Conservation (phyloP, 2,329 filamentous ascomycete species). For the Botrytis hyacinthi region DNA sequence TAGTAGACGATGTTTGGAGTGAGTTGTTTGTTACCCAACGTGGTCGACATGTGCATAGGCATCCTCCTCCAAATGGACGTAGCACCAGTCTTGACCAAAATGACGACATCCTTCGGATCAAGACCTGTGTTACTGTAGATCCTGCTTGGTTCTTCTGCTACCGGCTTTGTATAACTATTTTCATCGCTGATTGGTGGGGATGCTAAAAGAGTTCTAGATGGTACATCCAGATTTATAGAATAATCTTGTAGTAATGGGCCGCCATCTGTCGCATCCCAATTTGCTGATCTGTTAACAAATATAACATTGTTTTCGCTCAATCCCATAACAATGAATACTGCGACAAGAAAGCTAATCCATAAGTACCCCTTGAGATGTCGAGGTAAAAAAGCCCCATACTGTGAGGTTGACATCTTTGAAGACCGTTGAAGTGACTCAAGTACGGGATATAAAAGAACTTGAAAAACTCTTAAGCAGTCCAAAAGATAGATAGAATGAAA, state of each 20-base stretch:
- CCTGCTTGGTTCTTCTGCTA: slow-evolving; percentile 4
- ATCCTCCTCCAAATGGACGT: slow-evolving; percentile 26
- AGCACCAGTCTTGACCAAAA: slow-evolving; percentile 26
- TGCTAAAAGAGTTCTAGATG: not conserved
- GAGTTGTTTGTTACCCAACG: slow-evolving; percentile 16
- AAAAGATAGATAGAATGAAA: not conserved
- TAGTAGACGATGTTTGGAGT: slow-evolving; percentile 25
- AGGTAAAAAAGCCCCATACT: slow-evolving; percentile 16
- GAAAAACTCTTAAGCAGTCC: not conserved
- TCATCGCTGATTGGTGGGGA: not conserved
- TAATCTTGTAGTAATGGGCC: not conserved
- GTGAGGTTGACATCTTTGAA: slow-evolving; percentile 10
- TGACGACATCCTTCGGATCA: slow-evolving; percentile 24
- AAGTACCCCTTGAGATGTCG: slow-evolving; percentile 25
- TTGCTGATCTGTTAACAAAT: not conserved
- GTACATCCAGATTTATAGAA: not conserved
- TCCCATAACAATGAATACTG: slow-evolving; percentile 24
- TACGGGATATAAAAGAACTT: not conserved
- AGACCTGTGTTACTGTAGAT: slow-evolving; percentile 7
- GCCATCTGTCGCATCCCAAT: not conserved
- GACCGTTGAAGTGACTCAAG: not conserved
- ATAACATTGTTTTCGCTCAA: slow-evolving; percentile 24
- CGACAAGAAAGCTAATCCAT: slow-evolving; percentile 25
- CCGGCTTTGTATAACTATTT: not conserved
- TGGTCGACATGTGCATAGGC: slow-evolving; percentile 27